Evolutionary conservation across 768 basidiomycete genomes (phyloP), one percentile per base, ranked within the genome.

Genomic region (Crassisporium funariophilum): DNA sequence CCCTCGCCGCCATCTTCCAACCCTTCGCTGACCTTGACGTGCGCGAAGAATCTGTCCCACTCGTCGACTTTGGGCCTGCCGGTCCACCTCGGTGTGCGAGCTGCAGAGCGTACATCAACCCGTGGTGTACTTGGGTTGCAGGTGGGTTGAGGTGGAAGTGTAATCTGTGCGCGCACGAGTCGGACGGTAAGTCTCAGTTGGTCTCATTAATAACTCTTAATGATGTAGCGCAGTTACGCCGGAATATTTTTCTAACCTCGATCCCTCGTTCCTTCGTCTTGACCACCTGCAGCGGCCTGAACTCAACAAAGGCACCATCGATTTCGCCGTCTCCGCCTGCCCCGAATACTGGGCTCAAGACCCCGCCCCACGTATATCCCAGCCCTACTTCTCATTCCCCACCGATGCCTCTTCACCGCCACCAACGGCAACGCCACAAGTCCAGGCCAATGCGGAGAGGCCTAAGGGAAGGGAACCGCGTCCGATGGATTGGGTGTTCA

Each of bases 21-120:
- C 97, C 97, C 0, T 95, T 99, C 60, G 90, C 89, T 0, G 84
- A 88, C 31, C 76, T 82, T n/a, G 83, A 84, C 53, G 72, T 82
- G 4, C 76, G 82, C 37, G 91, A 97, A 65, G 89, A 93, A 34
- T 76, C 83, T 0, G 68, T 98, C 10, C 91, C 93, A 0, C 54
- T 91, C 4, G 82, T 98, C 4, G 81, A 89, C 44, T 79, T 82
- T 23, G 85, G 84, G 4, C 72, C 74, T 19, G 61, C 64, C 1
- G 94, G 93, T 10, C 97, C 95, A 10, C 79, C 88, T 17, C 78
- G 97, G 23, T 99, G 97, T 58, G 79, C 75, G 35, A 74, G 79
- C 24, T 99, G 97, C 65, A 77, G 91, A 54, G 91, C 78, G 0
- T 99, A 98, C 64, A 75, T 99, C 56, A 98, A 98, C 60, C 88